Evolutionary conservation across 768 basidiomycete species (phyloP).

Genomic region (Pleurotus tuoliensis): DNA sequence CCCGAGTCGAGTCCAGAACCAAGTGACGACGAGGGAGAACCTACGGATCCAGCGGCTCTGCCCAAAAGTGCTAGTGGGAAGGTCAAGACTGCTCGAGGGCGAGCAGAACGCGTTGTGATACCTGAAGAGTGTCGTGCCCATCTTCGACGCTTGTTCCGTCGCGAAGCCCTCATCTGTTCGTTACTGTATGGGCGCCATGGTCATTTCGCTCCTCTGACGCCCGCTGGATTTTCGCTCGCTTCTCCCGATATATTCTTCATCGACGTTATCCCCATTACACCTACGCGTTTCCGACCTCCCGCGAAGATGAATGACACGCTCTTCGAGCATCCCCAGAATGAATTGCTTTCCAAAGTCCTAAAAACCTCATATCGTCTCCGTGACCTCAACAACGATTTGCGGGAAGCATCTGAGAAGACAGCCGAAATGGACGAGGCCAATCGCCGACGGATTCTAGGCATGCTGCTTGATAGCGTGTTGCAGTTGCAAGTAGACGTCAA

Average conservation of each 20-base stretch:
- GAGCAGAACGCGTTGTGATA: slow-evolving; percentile 87
- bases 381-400: slow-evolving; percentile 67
- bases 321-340: slow-evolving; percentile 96
- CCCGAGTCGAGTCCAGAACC: slow-evolving; percentile 41
- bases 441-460: slow-evolving; percentile 55
- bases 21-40: slow-evolving; percentile 43
- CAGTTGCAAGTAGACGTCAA: slow-evolving; percentile 95
- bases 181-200: slow-evolving; percentile 94
- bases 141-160: slow-evolving; percentile 81
- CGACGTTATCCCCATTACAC: slow-evolving; percentile 86
- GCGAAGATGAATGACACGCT: slow-evolving; percentile 86
- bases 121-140: slow-evolving; percentile 94
- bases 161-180: slow-evolving; percentile 78
- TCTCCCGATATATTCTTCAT: slow-evolving; percentile 97
- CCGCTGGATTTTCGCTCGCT: slow-evolving; percentile 60
- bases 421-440: slow-evolving; percentile 46
- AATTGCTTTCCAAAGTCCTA: slow-evolving; percentile 77
- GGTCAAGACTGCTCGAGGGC: slow-evolving; percentile 70
- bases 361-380: slow-evolving; percentile 76
- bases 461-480: slow-evolving; percentile 76
- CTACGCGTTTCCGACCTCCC: slow-evolving; percentile 94
- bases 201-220: slow-evolving; percentile 60
- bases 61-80: slow-evolving; percentile 76
- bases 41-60: slow-evolving; percentile 42
- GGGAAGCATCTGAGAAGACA: slow-evolving; percentile 56